Percentiles rank a stretch among this genome's conserved stretches.
These are phyloP conservation scores for Fusarium torreyae DNA, from an alignment of 2,329 filamentous ascomycete species.

Conservation along the genomic window DNA sequence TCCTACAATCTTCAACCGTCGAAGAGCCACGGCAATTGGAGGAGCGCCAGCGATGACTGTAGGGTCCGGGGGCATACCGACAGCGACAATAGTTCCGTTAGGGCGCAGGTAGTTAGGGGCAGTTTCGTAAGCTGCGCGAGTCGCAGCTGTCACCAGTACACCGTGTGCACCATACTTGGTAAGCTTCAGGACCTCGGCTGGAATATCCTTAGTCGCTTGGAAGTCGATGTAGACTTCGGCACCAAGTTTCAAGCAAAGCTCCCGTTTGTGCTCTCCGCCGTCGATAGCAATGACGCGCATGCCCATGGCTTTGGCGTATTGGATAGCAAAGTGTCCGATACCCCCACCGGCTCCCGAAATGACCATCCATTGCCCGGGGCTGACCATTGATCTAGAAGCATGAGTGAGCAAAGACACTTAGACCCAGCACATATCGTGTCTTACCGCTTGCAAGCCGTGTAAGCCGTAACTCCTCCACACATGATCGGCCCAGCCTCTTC, in stretches of 20 bases:
- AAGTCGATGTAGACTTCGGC: constrained; percentile 85
- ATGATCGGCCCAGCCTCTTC: constrained; percentile 84
- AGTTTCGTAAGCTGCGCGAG: constrained; percentile 94
- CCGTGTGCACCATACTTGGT: constrained; percentile 87
- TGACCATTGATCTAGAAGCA: constrained; percentile 66
- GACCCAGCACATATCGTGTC: too few species aligned
- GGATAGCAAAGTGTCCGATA: constrained; percentile 80
- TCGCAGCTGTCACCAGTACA: constrained; percentile 85
- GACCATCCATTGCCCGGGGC: constrained; percentile 81
- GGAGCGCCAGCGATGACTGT: constrained; percentile 44
- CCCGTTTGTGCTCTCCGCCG: constrained; percentile 81
- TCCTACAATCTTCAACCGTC: constrained; percentile 45
- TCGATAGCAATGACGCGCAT: constrained; percentile 84
- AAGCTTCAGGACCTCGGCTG: constrained; percentile 80
- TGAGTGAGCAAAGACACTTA: too few species aligned
- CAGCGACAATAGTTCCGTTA: constrained; percentile 84
- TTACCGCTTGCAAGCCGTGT: constrained; percentile 84
- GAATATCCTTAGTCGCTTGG: constrained; percentile 78
- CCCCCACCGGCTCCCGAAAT: constrained; percentile 90
- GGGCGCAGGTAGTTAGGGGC: constrained; percentile 86
- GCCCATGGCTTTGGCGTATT: constrained; percentile 92
- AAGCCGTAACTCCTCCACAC: constrained; percentile 86
- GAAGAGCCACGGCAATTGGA: constrained; percentile 33
- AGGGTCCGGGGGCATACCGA: constrained; percentile 76
- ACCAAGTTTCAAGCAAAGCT: constrained; percentile 78